phyloP scores from a whole-genome alignment of 208 protist genomes.

The Trypanosoma melophagium region DNA sequence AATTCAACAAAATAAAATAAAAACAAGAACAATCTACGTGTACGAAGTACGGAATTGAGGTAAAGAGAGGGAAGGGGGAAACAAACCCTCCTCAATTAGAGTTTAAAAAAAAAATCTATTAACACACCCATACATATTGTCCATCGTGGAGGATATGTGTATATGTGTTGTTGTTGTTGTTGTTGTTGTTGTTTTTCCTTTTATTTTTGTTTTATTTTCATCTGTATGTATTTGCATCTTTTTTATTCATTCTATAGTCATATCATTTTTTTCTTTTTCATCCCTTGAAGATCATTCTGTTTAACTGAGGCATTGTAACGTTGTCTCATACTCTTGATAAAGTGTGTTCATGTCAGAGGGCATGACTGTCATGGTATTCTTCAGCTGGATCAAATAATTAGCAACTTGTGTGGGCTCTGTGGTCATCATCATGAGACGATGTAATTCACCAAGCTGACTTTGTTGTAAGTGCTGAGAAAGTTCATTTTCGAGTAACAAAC shows the following conservation, averaged over 20 bases:
- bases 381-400: slow-evolving; percentile 72
- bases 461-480: slow-evolving; percentile 45
- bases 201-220: too few relatives aligned
- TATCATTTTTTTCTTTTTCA: slow-evolving; percentile 2
- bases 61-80: too few relatives aligned
- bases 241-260: not conserved
- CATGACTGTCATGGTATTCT: slow-evolving; percentile 62
- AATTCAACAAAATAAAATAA: slow-evolving; percentile 13
- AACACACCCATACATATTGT: too few relatives aligned
- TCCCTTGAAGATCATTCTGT: not conserved
- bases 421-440: slow-evolving; percentile 59
- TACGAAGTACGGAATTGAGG: too few relatives aligned
- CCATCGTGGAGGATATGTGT: too few relatives aligned
- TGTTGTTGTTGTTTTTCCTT: too few relatives aligned
- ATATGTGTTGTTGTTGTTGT: too few relatives aligned
- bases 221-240: not conserved
- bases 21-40: not conserved
- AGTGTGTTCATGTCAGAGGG: slow-evolving; percentile 47
- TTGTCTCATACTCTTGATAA: slow-evolving; percentile 39
- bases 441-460: slow-evolving; percentile 54
- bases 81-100: too few relatives aligned
- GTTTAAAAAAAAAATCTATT: too few relatives aligned
- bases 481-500: slow-evolving; percentile 54
- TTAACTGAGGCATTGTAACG: slow-evolving; percentile 24
- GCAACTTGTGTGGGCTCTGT: slow-evolving; percentile 69